These are phyloP conservation scores for Fusarium lyarnte DNA, from an alignment of 2,329 filamentous ascomycete species.

Conservation along the genomic window DNA sequence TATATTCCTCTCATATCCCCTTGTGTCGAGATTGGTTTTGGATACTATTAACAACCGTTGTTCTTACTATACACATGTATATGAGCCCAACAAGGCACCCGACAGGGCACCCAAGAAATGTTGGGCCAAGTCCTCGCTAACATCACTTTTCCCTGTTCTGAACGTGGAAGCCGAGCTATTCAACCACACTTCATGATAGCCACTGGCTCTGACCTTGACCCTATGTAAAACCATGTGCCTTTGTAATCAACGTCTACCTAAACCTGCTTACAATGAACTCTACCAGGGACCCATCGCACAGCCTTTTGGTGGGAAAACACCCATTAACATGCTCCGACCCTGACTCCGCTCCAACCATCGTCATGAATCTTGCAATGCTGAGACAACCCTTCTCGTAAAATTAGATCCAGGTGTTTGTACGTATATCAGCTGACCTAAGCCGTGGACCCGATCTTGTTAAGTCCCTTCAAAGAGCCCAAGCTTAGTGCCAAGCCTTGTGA, in stretches of 20 bases:
- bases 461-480: slow-evolving; percentile 90
- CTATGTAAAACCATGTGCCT: slow-evolving; percentile 32
- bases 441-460: slow-evolving; percentile 77
- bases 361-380: slow-evolving; percentile 43
- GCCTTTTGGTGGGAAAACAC: slow-evolving; percentile 47
- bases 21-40: slow-evolving; percentile 8
- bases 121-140: neutral
- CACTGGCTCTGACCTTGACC: neutral
- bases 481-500: slow-evolving; percentile 95
- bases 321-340: slow-evolving; percentile 47
- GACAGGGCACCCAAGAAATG: neutral
- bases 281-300: slow-evolving; percentile 44
- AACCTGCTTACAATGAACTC: slow-evolving; percentile 44
- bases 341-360: slow-evolving; percentile 44
- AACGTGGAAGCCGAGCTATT: neutral
- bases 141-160: slow-evolving; percentile 1
- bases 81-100: neutral
- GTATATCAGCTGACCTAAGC: slow-evolving; percentile 35
- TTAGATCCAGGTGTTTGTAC: slow-evolving; percentile 20
- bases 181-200: neutral
- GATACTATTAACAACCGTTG: neutral
- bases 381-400: slow-evolving; percentile 25
- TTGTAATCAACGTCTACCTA: slow-evolving; percentile 44
- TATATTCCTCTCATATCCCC: slow-evolving; percentile 6
- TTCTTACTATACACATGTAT: slow-evolving; percentile 6